These are phyloP conservation scores for Wallacemonas collosoma DNA, from an alignment of 208 protist species.

Conservation along the genomic window DNA sequence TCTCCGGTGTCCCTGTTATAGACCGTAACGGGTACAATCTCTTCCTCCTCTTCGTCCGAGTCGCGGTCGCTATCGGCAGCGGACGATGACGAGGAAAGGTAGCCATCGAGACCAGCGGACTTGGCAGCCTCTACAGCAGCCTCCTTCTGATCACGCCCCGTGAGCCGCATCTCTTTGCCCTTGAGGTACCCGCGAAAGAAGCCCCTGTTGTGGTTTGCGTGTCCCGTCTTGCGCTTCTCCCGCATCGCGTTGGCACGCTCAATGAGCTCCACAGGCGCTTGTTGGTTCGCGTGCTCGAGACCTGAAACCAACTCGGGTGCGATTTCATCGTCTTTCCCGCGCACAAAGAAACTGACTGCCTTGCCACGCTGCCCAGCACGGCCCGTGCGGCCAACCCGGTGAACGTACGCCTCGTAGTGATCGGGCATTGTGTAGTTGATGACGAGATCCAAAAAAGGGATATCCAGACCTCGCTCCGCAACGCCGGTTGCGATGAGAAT, in stretches of 20 bases:
- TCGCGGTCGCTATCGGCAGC: constrained; percentile 51
- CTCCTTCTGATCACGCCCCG: constrained; percentile 64
- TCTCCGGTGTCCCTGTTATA: constrained; percentile 21
- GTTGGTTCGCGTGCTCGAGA: constrained; percentile 72
- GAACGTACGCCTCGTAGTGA: constrained; percentile 98
- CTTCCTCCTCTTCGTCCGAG: constrained; percentile 30
- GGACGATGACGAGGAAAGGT: constrained; percentile 56
- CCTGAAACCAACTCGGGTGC: constrained; percentile 80
- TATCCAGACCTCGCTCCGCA: constrained; percentile 95
- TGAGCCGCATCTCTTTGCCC: constrained; percentile 57
- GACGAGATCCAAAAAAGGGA: constrained; percentile 98
- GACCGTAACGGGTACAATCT: constrained; percentile 15
- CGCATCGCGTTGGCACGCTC: constrained; percentile 67
- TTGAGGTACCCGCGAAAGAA: constrained; percentile 83
- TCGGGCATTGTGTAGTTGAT: constrained; percentile 99
- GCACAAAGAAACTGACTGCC: constrained; percentile 88
- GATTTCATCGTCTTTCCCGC: constrained; percentile 80
- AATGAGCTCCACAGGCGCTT: constrained; percentile 82
- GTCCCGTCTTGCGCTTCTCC: constrained; percentile 70
- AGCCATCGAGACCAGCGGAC: constrained; percentile 76
- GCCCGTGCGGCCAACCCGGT: constrained; percentile 96
- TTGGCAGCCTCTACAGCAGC: constrained; percentile 61
- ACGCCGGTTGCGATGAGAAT: constrained; percentile 91
- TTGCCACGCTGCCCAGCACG: constrained; percentile 77
- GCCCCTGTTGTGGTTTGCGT: constrained; percentile 54